Conservation (phyloP, 2,329 filamentous ascomycete species). For the Onygenales sp. region DNA sequence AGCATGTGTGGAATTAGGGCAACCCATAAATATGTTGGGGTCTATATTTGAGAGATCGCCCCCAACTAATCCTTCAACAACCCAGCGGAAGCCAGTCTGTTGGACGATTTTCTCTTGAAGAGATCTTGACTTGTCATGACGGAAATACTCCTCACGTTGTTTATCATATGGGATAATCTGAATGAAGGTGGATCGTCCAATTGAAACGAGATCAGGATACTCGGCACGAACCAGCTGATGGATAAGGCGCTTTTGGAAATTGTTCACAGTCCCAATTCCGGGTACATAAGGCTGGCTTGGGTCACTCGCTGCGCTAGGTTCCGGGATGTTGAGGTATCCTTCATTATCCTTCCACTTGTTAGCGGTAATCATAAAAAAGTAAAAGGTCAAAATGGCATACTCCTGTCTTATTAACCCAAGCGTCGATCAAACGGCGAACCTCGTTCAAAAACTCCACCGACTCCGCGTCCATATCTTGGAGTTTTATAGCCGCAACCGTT, state of each 20-base stretch:
- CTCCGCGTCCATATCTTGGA: slow-evolving; percentile 44
- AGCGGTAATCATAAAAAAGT: background rate
- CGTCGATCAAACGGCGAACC: slow-evolving; percentile 36
- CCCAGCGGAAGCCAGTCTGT: slow-evolving; percentile 37
- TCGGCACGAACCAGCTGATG: slow-evolving; percentile 58
- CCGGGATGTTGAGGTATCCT: slow-evolving; percentile 38
- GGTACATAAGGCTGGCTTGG: slow-evolving; percentile 8
- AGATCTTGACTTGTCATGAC: slow-evolving; percentile 19
- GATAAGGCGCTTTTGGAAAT: slow-evolving; percentile 55
- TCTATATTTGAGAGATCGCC: slow-evolving; percentile 31
- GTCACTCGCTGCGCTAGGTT: slow-evolving; percentile 15
- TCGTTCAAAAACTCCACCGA: slow-evolving; percentile 42
- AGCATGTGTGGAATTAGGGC: slow-evolving; percentile 10
- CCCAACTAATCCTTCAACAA: slow-evolving; percentile 37
- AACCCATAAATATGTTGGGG: slow-evolving; percentile 21
- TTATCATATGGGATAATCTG: slow-evolving; percentile 31
- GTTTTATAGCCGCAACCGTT: slow-evolving; percentile 34
- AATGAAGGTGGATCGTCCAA: slow-evolving; percentile 28
- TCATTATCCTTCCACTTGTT: slow-evolving; percentile 12
- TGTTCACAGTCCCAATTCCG: slow-evolving; percentile 29
- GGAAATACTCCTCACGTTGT: slow-evolving; percentile 23
- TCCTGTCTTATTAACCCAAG: slow-evolving; percentile 32
- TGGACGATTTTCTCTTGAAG: slow-evolving; percentile 21
- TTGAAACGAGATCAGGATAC: slow-evolving; percentile 36
- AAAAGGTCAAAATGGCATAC: slow-evolving; percentile 7